Percentiles rank a stretch among this genome's conserved stretches.
Conservation (phyloP, 2,329 filamentous ascomycete genomes). For the Verticillium isaacii region DNA sequence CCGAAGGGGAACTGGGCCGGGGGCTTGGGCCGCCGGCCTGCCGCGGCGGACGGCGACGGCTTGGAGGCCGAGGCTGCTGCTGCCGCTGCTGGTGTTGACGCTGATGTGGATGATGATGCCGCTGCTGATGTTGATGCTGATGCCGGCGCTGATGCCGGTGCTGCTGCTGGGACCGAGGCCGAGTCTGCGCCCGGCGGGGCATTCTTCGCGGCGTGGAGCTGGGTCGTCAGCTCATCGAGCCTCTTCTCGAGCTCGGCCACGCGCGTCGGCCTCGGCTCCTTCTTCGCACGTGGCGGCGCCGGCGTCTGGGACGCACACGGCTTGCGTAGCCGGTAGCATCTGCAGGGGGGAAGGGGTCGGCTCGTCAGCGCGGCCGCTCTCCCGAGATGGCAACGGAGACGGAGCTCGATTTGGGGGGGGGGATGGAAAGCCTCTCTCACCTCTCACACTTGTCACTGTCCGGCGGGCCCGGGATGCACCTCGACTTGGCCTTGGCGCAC, state of each 20-base stretch:
- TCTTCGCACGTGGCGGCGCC: constrained; percentile 42
- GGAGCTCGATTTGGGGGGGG: background rate
- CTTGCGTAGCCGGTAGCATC: constrained; percentile 44
- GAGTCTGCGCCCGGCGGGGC: background rate
- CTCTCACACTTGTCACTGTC: constrained; percentile 40
- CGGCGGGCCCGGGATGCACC: constrained; percentile 39
- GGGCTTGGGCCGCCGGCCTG: constrained; percentile 3
- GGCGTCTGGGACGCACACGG: constrained; percentile 41
- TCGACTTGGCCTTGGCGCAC: constrained; percentile 47
- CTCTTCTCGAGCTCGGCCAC: constrained; percentile 47
- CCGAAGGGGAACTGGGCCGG: background rate
- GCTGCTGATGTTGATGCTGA: too few species aligned
- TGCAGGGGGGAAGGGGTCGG: constrained; percentile 13
- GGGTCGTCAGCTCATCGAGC: constrained; percentile 42
- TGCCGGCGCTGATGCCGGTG: too few species aligned
- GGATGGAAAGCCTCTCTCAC: constrained; percentile 18
- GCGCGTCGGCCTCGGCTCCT: constrained; percentile 39
- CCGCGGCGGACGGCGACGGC: constrained; percentile 13
- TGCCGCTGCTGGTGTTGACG: background rate
- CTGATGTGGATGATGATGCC: too few species aligned
- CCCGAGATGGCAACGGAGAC: background rate
- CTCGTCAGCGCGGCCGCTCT: too few species aligned
- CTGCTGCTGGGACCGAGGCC: background rate
- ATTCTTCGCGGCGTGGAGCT: constrained; percentile 27
- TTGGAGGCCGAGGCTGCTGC: background rate